phyloP scores from a whole-genome alignment of 805 yeast species.

The Torulaspora indica region DNA sequence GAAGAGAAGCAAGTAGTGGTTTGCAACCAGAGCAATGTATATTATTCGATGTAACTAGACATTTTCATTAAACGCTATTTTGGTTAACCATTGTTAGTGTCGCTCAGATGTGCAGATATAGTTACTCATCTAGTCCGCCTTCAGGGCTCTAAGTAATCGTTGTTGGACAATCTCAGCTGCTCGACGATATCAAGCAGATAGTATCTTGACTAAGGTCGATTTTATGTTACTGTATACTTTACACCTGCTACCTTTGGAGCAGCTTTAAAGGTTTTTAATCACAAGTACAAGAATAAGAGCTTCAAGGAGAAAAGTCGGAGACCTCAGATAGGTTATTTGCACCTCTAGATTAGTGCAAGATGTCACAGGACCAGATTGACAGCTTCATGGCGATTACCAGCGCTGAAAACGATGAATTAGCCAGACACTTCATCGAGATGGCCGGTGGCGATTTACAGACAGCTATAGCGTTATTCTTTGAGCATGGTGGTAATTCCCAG shows the following conservation, averaged over 20 bases:
- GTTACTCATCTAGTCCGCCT: too few relatives aligned
- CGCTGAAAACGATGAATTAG: conserved; percentile 58
- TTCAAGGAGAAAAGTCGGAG: not conserved
- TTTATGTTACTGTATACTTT: not conserved
- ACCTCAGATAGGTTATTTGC: not conserved
- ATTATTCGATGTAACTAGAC: not conserved
- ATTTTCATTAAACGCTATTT: not conserved
- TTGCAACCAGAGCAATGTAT: not conserved
- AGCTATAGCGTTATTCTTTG: conserved; percentile 81
- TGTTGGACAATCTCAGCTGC: not conserved
- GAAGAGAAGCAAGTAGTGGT: conserved; percentile 1
- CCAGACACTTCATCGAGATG: conserved; percentile 72
- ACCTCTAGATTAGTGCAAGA: conserved; percentile 3
- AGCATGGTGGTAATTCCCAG: conserved; percentile 45
- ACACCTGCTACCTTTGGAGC: not conserved
- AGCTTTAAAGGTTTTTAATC: not conserved
- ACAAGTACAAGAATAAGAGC: not conserved
- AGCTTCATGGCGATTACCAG: conserved; percentile 83
- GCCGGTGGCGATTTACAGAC: conserved; percentile 72
- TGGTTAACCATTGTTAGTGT: too few relatives aligned
- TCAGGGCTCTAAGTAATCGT: too few relatives aligned
- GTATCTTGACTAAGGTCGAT: not conserved
- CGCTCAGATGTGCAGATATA: too few relatives aligned
- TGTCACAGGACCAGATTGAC: conserved; percentile 51
- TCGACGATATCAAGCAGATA: not conserved